phyloP scores from a whole-genome alignment of 139 green algal genomes.

The Gonium pectorale region DNA sequence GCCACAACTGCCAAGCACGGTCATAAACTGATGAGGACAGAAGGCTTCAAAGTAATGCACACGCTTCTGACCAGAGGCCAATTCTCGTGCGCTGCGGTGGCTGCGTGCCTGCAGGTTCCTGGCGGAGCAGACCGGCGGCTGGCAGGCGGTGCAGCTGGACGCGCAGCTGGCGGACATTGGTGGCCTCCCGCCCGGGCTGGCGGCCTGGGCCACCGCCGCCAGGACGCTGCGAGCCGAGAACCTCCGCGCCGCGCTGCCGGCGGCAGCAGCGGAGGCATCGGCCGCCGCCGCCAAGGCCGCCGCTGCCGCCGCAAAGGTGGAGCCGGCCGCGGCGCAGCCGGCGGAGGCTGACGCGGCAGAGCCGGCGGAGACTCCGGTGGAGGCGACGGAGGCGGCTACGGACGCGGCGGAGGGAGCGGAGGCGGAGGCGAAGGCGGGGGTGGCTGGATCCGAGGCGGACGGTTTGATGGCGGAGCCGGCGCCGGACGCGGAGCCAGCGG shows the following conservation, averaged over 20 bases:
- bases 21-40: too few species aligned
- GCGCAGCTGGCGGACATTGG: neutral
- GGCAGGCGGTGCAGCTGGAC: neutral
- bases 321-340: neutral
- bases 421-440: neutral
- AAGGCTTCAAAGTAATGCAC: too few species aligned
- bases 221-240: neutral
- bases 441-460: too few species aligned
- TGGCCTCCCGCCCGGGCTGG: constrained; percentile 6
- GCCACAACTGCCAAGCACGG: too few species aligned
- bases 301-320: neutral
- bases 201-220: constrained; percentile 7
- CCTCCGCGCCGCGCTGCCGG: neutral
- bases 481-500: neutral
- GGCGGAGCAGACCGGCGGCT: constrained; percentile 15
- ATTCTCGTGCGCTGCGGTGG: neutral
- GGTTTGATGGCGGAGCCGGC: neutral
- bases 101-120: neutral
- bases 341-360: neutral
- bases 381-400: neutral
- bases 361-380: neutral
- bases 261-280: neutral
- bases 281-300: neutral
- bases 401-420: neutral
- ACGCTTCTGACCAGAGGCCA: too few species aligned